Conservation (phyloP, 202 grass and related monocot genomes). For the Setaria viridis region DNA sequence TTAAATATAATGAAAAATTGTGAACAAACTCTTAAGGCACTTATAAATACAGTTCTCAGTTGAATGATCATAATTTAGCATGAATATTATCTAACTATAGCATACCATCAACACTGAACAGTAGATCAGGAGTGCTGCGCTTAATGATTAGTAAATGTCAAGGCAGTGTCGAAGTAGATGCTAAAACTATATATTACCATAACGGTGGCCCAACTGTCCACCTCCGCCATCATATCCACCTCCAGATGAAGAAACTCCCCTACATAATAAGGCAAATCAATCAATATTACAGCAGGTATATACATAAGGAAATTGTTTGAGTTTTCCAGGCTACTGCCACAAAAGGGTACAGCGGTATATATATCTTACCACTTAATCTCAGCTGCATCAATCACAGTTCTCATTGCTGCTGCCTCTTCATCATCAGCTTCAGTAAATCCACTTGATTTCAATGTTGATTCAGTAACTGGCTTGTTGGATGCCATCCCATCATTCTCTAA, state of each 20-base stretch:
- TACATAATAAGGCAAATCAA: neutral
- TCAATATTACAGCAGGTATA: neutral
- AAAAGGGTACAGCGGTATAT: neutral
- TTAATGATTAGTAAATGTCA: constrained; percentile 5
- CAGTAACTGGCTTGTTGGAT: neutral
- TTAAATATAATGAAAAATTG: neutral
- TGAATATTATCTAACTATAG: neutral
- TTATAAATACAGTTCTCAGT: neutral
- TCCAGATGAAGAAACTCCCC: constrained; percentile 20
- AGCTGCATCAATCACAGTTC: constrained; percentile 12
- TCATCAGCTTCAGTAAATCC: neutral
- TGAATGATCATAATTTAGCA: neutral
- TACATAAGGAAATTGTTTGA: neutral
- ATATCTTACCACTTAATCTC: constrained; percentile 21
- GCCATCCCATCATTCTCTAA: neutral
- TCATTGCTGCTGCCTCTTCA: constrained; percentile 11
- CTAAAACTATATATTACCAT: neutral
- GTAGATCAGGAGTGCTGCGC: neutral
- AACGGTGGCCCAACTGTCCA: neutral
- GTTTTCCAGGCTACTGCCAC: neutral
- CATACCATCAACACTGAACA: neutral
- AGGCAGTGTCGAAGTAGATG: neutral
- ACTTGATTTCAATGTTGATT: neutral
- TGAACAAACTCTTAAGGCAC: neutral
- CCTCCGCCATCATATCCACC: neutral